Evolutionary conservation across 345 rosid species (phyloP).

Genomic region (Hibiscus tridactylites): DNA sequence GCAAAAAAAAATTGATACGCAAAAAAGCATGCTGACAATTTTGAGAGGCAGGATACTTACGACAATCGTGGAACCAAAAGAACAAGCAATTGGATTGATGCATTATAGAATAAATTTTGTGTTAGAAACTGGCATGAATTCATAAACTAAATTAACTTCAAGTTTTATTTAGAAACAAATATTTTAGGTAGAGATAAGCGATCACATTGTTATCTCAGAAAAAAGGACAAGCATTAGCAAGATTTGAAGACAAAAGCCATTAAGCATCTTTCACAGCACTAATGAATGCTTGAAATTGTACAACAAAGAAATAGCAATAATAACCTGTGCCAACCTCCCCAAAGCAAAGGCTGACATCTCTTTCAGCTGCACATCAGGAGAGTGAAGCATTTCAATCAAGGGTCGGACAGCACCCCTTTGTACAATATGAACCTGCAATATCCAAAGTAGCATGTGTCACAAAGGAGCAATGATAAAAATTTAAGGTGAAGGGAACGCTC

Average conservation of each 20-base stretch:
- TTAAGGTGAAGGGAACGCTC: background rate
- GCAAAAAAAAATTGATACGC: background rate
- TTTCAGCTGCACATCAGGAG: conserved; percentile 77
- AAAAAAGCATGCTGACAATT: background rate
- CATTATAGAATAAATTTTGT: background rate
- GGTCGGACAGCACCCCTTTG: conserved; percentile 98
- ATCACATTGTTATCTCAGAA: background rate
- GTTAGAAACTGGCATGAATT: background rate
- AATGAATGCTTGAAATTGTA: background rate
- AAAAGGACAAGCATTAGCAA: background rate
- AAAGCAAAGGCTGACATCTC: conserved; percentile 99
- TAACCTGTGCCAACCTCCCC: conserved; percentile 99
- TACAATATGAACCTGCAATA: conserved; percentile 90
- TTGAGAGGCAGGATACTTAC: background rate
- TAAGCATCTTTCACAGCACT: background rate
- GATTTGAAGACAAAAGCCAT: background rate
- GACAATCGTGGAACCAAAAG: background rate
- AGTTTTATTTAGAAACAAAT: background rate
- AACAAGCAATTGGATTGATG: background rate
- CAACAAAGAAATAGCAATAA: conserved; percentile 7
- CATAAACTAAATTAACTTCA: background rate
- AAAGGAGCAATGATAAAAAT: conserved; percentile 10
- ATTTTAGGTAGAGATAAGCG: background rate
- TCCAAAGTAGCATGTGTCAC: background rate
- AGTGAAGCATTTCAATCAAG: conserved; percentile 89